Evolutionary conservation across 768 basidiomycete species (phyloP), one percentile per base, ranked within the genome.

Genomic region (Hortiboletus campestris): DNA sequence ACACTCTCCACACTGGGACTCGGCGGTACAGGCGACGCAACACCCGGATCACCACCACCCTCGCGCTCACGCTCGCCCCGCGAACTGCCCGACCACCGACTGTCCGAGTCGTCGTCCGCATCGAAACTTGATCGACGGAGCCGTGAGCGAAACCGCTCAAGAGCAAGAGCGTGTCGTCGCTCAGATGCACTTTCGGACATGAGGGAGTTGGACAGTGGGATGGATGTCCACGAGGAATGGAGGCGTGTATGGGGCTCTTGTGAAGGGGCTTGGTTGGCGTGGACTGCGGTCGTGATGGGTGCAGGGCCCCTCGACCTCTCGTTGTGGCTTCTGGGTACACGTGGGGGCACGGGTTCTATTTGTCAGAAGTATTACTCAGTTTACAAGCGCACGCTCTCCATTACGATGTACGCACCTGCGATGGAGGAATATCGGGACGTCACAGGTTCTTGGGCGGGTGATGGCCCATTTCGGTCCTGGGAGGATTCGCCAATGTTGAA

Each of bases 121-220:
- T 67, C 67, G 0, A 65, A 56, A 14, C 63, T 70, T 10, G 64
- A 57, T 55, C 56, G 64, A 36, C 53, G 54, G 7, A 47, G 19
- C 2, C 57, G 60, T 3, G 70, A 57, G 16, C 71, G 68, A 43
- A 76, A 51, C 16, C 75, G 74, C 7, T 72, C 68, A 32, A 75
- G 66, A 19, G 78, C 77, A 9, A 65, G 67, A 19, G 72, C 65
- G 17, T 75, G 67, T 29, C 77, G 71, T 44, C 74, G 70, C 49
- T 80, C 80, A 12, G 72, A 72, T 2, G 76, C 75, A 55, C 70
- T 80, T 60, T 81, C 80, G 2, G 74, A 71, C 39, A 77, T 72
- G 42, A 77, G 74, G 0, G 75, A 76, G 35, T 73, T 79, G 22
- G 74, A 70, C 10, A 71, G 66, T 7, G 72, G 69, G 17, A 71